Percentiles rank a stretch among this genome's conserved stretches.
These are phyloP conservation scores for Aureobasidium sp. DNA, from an alignment of 2,329 filamentous ascomycete genomes.

Conservation along the genomic window DNA sequence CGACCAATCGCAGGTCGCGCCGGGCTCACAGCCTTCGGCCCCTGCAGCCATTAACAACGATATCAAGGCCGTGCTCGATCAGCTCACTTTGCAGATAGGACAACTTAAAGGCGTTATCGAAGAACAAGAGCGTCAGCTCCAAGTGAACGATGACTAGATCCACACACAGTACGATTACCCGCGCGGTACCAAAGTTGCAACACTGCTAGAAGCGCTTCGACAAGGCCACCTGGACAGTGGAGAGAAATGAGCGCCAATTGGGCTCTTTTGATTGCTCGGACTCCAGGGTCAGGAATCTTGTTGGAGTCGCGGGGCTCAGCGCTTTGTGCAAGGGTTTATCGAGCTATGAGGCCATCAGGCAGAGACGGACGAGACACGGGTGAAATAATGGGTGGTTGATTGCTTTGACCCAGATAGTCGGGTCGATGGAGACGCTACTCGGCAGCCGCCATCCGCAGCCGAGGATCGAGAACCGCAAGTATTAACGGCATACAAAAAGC, in stretches of 20 bases:
- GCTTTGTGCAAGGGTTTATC: not conserved
- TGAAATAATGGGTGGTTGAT: constrained; percentile 3
- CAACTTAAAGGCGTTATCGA: constrained; percentile 33
- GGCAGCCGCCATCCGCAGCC: constrained; percentile 11
- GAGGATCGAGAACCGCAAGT: constrained; percentile 7
- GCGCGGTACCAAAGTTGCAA: not conserved
- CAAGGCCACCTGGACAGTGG: not conserved
- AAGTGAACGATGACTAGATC: not conserved
- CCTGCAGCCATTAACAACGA: not conserved
- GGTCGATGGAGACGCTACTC: constrained; percentile 2
- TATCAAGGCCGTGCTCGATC: constrained; percentile 10
- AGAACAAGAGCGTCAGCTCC: constrained; percentile 24
- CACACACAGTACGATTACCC: not conserved
- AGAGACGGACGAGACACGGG: not conserved
- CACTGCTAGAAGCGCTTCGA: not conserved
- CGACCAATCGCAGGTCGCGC: not conserved
- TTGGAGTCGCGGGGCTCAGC: not conserved
- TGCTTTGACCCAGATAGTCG: not conserved
- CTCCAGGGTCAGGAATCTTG: not conserved
- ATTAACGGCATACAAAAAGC: constrained; percentile 4
- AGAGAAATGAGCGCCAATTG: not conserved
- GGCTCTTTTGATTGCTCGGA: not conserved
- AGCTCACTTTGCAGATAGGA: constrained; percentile 31
- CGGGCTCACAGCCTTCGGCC: not conserved
- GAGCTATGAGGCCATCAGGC: not conserved